Conservation (phyloP, 2,329 filamentous ascomycete genomes). For the Penicillium sp. region DNA sequence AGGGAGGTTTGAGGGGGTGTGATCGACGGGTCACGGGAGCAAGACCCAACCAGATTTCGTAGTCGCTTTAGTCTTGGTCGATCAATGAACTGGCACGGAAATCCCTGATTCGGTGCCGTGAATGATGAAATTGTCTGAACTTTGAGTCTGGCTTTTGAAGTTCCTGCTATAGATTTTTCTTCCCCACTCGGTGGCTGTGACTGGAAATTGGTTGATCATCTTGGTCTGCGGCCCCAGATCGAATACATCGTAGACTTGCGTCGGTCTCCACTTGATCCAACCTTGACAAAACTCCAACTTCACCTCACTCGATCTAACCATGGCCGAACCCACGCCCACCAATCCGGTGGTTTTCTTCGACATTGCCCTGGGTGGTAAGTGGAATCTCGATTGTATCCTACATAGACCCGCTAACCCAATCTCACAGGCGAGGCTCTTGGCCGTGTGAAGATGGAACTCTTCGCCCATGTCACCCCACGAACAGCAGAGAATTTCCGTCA, state of each 20-base stretch:
- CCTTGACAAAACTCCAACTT: neutral
- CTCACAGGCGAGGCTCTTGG: slow-evolving; percentile 71
- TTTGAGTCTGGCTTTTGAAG: too few species aligned
- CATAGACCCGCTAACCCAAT: neutral
- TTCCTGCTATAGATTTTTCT: too few species aligned
- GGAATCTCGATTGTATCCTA: neutral
- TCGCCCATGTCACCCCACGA: slow-evolving; percentile 72
- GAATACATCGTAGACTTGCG: too few species aligned
- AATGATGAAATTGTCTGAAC: too few species aligned
- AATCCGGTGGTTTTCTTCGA: slow-evolving; percentile 49
- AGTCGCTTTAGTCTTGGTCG: too few species aligned
- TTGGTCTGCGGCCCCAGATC: too few species aligned
- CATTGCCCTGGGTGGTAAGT: slow-evolving; percentile 44
- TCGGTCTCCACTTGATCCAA: neutral
- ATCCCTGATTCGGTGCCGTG: too few species aligned
- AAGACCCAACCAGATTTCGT: neutral
- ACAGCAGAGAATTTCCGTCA: slow-evolving; percentile 97
- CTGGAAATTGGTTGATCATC: too few species aligned
- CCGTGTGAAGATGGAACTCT: slow-evolving; percentile 84
- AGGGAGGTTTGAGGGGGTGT: slow-evolving; percentile 3
- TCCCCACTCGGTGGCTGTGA: too few species aligned
- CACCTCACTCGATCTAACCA: neutral
- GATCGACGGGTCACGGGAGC: slow-evolving; percentile 5
- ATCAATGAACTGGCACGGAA: too few species aligned
- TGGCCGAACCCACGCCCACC: slow-evolving; percentile 13